Evolutionary conservation across 805 yeast species (phyloP).

Genomic region (Candida suzukii): DNA sequence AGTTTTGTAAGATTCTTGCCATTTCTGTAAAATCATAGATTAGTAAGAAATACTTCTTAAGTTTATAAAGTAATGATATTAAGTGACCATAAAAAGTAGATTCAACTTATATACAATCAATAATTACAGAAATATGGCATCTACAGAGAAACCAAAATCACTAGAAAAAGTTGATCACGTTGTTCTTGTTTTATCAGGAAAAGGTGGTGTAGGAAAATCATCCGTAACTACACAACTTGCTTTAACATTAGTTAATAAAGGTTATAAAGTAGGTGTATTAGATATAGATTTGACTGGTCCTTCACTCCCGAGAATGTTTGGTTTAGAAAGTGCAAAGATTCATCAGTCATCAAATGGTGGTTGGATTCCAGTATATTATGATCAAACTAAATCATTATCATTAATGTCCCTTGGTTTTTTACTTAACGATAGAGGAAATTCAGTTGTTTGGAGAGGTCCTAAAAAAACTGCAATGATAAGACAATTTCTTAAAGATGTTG

Average conservation of each 20-base stretch:
- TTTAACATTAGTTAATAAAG: conserved; percentile 62
- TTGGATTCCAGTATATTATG: conserved; percentile 83
- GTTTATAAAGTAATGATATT: too few species aligned
- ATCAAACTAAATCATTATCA: conserved; percentile 37
- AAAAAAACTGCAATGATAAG: conserved; percentile 96
- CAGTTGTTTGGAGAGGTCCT: conserved; percentile 98
- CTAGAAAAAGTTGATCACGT: conserved; percentile 59
- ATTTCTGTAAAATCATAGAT: too few species aligned
- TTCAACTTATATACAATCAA: not conserved
- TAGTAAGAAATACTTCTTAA: too few species aligned
- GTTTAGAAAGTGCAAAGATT: conserved; percentile 72
- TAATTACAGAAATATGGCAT: conserved; percentile 2
- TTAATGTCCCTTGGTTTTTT: conserved; percentile 89
- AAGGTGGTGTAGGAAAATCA: conserved; percentile 97
- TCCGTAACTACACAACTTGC: conserved; percentile 94
- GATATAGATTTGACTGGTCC: conserved; percentile 98
- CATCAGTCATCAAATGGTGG: conserved; percentile 83
- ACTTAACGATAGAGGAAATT: conserved; percentile 73
- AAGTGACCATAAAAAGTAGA: too few species aligned
- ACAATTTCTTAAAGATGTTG: conserved; percentile 85
- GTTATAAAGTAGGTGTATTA: conserved; percentile 83
- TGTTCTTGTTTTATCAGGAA: conserved; percentile 79
- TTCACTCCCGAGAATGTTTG: conserved; percentile 93
- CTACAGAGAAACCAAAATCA: conserved; percentile 20
- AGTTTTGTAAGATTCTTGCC: too few species aligned